A percentile compares a stretch with the other conserved stretches of the same genome.
phyloP scores from a whole-genome alignment of 805 yeast genomes.

The Kuraishia cidri region DNA sequence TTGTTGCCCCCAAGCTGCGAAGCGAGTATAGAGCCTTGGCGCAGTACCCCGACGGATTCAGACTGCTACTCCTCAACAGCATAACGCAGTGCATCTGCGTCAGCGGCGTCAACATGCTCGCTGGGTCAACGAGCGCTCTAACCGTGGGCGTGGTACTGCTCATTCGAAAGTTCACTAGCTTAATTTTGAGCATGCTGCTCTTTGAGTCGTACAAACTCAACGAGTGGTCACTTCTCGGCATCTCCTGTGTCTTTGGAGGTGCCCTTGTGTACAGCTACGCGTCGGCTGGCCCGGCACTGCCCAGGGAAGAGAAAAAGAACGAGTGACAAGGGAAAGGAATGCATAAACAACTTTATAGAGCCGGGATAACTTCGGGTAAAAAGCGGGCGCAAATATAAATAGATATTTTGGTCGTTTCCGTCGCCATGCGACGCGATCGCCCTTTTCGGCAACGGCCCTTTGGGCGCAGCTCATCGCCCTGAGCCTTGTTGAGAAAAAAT shows the following conservation, averaged over 20 bases:
- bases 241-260: conserved; percentile 43
- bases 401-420: too few relatives aligned
- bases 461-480: too few relatives aligned
- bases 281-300: too few relatives aligned
- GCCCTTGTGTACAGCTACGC: conserved; percentile 32
- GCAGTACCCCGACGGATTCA: conserved; percentile 2
- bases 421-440: too few relatives aligned
- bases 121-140: conserved; percentile 49
- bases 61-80: conserved; percentile 30
- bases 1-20: conserved; percentile 18
- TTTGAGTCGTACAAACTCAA: too few relatives aligned
- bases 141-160: conserved; percentile 54
- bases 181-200: conserved; percentile 43
- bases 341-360: too few relatives aligned
- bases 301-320: neutral
- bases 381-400: too few relatives aligned
- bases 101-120: conserved; percentile 56
- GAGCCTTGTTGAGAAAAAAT: too few relatives aligned
- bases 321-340: neutral
- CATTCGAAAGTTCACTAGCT: conserved; percentile 52
- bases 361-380: too few relatives aligned
- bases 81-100: conserved; percentile 55
- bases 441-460: too few relatives aligned
- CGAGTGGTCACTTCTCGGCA: conserved; percentile 32
- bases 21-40: conserved; percentile 8